A percentile compares a stretch with the other conserved stretches of the same genome.
Conservation (phyloP, 176 grass and related monocot genomes). For the Stipa capillata region DNA sequence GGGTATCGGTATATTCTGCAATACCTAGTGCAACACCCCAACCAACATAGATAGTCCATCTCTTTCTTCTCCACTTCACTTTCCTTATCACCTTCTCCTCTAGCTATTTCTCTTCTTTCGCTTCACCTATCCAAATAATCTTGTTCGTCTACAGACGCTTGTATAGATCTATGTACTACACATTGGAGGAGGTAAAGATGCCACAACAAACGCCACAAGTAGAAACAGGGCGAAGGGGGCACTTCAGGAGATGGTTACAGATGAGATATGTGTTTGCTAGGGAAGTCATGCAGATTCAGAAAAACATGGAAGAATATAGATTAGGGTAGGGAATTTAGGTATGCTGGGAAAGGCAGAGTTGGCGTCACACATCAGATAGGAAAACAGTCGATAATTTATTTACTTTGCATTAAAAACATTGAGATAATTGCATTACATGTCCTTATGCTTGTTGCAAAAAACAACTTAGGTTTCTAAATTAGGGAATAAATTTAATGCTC, state of each 20-base stretch:
- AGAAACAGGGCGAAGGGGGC: too few species aligned
- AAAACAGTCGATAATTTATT: not conserved
- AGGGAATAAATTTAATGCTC: not conserved
- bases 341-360: not conserved
- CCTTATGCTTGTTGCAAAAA: not conserved
- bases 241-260: not conserved
- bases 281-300: not conserved
- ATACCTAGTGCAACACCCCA: not conserved
- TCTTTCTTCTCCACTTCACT: not conserved
- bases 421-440: not conserved
- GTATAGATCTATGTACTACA: not conserved
- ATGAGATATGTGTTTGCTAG: not conserved
- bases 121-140: not conserved
- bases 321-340: not conserved
- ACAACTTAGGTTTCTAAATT: not conserved
- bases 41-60: not conserved
- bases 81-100: not conserved
- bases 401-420: not conserved
- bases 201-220: not conserved
- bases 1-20: too few species aligned
- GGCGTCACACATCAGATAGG: not conserved
- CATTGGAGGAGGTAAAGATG: not conserved
- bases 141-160: not conserved
- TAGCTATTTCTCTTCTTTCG: not conserved
- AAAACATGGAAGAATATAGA: not conserved